Evolutionary conservation across 2,329 filamentous ascomycete species (phyloP).

Genomic region (Arachnopeziza araneosa): DNA sequence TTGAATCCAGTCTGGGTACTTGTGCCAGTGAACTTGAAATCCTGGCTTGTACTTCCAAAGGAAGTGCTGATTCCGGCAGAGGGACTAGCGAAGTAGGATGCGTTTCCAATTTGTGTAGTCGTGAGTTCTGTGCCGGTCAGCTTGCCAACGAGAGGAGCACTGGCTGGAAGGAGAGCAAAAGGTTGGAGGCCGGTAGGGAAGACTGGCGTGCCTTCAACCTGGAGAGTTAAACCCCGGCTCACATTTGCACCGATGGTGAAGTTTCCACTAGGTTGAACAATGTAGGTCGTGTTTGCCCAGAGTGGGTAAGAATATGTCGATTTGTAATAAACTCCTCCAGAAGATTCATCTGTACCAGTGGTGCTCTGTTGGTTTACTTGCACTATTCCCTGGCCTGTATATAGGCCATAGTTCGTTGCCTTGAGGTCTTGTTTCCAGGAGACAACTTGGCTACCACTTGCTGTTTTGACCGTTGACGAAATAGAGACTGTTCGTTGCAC

Average conservation of each 20-base stretch:
- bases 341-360: slow-evolving; percentile 39
- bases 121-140: slow-evolving; percentile 37
- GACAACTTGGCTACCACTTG: slow-evolving; percentile 36
- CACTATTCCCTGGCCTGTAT: slow-evolving; percentile 48
- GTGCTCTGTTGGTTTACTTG: slow-evolving; percentile 49
- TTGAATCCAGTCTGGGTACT: slow-evolving; percentile 20
- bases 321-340: slow-evolving; percentile 25
- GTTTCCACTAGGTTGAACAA: slow-evolving; percentile 37
- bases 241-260: slow-evolving; percentile 45
- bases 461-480: slow-evolving; percentile 45
- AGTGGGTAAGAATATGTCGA: slow-evolving; percentile 55
- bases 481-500: slow-evolving; percentile 52
- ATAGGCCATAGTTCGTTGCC: slow-evolving; percentile 49
- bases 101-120: slow-evolving; percentile 54
- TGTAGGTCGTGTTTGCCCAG: slow-evolving; percentile 47
- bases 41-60: slow-evolving; percentile 51
- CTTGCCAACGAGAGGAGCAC: slow-evolving; percentile 15
- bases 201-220: slow-evolving; percentile 40
- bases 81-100: slow-evolving; percentile 45
- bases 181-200: slow-evolving; percentile 58
- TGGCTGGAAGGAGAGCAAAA: slow-evolving; percentile 36
- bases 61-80: slow-evolving; percentile 43
- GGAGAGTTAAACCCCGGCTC: slow-evolving; percentile 42
- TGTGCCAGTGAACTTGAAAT: slow-evolving; percentile 46
- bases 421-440: slow-evolving; percentile 55